Base-by-base conservation (phyloP, 768 basidiomycete genomes). In the Suillus fuscotomentosus region DNA sequence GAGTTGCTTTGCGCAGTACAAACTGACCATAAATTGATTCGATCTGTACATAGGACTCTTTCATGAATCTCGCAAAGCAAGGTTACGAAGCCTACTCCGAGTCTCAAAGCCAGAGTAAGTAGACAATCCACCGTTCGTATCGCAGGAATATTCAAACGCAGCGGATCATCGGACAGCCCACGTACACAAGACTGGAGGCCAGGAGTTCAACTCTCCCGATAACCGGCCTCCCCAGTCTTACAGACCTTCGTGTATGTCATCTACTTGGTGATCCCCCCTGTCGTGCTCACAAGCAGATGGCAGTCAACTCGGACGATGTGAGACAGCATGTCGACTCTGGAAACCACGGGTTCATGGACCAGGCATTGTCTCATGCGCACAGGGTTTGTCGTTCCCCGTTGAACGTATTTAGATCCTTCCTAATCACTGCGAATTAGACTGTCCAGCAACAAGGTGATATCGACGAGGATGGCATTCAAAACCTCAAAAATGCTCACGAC, bases 1-100 rank as follows among this genome's bases (percentile, higher is more conserved):
- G 64, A 57, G 73, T 55, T 31, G 2, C n/a, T 22, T 38, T 13
- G 13, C 65, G 1, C 45, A n/a, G 1, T 15, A 47, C 65, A 38
- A 67, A n/a, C 39, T 38, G 34, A 34, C 9, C 34, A 62, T 36
- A 14, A 17, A 45, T 14, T 43, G 20, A 54, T 54, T 1, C 13
- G 20, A 27, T 31, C 5, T 39, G 15, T 42, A 27, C 15, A 15
- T 9, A 90, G 91, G 90, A 91, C 65, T 81, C 73, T 64, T 83
- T 93, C 70, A 82, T 91, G 43, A 86, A 85, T 64, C 74, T 93
- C 68, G 92, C 90, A 11, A 88, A 92, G 76, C 75, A 92, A 75
- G 86, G 86, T 66, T 74, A 83, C 68, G 74, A 84, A 45, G 79
- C 85, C 72, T 86, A 86, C 77, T 76, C 79, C 68, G 53, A 64